Base-by-base conservation (phyloP, 2,329 filamentous ascomycete genomes). In the Lachnum nothofagi region DNA sequence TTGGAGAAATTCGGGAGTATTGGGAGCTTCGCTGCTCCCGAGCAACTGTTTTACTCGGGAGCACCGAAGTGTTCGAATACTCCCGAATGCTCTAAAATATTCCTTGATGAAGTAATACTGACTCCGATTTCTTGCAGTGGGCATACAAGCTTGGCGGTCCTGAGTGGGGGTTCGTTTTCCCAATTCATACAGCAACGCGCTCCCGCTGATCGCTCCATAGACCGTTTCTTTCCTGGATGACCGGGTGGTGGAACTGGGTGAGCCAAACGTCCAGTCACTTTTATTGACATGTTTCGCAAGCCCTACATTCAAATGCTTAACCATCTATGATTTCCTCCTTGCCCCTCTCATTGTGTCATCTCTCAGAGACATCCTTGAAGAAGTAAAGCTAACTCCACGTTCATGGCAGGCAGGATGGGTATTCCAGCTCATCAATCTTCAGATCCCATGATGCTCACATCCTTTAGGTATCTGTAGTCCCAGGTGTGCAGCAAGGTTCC, bases 171-270 rank as follows among this genome's bases (percentile, higher is more conserved):
- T 60, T 53, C 17, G 35, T 23, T 19, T 19, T 54, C 41, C 42
- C 24, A 42, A 24, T 33, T 12, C 12, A 41, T 49, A 27, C 44
- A 23, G 25, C n/a, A 23, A 19, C 10, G 17, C 9, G 17, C 4
- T 17, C 14, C 39, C 45, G 34, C 50, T 57, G 29, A 53, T 27
- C 19, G 35, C 16, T 17, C 16, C 33, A 4, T 31, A 59, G 56
- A 2, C 68, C 67, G 1, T 64, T 70, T 44, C 60, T 70, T 12
- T 59, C 60, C 29, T 70, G 68, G 67, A 67, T 70, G 64, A 69
- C 68, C 20, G 68, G 65, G 4, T 70, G 68, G 67, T 70, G 65
- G 66, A 70, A 69, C 49, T 69, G 63, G 63, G 60, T 60, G 10
- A 51, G 54, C 46, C 52, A 47, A 54, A 51, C 33, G 22, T 29